Conservation (phyloP, 78 protist genomes). For the Dictyostelium purpureum region DNA sequence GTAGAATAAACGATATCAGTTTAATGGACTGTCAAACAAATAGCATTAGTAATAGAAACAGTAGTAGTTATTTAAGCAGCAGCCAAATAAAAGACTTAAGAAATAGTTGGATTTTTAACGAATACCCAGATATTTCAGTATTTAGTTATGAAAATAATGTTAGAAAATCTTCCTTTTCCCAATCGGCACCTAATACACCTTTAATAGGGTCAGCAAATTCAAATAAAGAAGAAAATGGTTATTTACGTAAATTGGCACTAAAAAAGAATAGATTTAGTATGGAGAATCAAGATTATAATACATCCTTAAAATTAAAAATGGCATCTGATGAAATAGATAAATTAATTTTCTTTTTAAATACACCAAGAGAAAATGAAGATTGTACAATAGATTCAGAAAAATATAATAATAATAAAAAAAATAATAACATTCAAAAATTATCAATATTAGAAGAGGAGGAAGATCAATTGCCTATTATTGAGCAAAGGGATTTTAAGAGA, state of each 20-base stretch:
- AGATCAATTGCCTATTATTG: neutral
- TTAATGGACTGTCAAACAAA: no score
- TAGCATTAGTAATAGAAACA: neutral
- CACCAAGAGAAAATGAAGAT: neutral
- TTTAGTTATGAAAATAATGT: neutral
- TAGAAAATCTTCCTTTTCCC: no score
- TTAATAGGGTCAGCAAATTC: neutral
- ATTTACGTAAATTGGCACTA: neutral
- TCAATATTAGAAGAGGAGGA: neutral
- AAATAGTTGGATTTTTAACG: neutral
- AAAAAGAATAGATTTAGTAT: conserved; percentile 12
- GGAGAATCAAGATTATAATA: neutral
- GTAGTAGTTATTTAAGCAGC: neutral
- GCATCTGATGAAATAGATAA: conserved; percentile 3
- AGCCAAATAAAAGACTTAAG: neutral
- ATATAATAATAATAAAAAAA: neutral
- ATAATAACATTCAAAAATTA: neutral
- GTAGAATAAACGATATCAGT: no score
- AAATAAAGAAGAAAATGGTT: neutral
- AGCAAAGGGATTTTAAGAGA: neutral
- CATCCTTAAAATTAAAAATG: conserved; percentile 1
- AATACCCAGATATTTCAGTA: neutral
- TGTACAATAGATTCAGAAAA: neutral
- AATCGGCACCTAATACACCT: neutral
- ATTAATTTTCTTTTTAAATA: neutral